Base-by-base conservation (phyloP, 345 rosid species). In the Pugionium cornutum region DNA sequence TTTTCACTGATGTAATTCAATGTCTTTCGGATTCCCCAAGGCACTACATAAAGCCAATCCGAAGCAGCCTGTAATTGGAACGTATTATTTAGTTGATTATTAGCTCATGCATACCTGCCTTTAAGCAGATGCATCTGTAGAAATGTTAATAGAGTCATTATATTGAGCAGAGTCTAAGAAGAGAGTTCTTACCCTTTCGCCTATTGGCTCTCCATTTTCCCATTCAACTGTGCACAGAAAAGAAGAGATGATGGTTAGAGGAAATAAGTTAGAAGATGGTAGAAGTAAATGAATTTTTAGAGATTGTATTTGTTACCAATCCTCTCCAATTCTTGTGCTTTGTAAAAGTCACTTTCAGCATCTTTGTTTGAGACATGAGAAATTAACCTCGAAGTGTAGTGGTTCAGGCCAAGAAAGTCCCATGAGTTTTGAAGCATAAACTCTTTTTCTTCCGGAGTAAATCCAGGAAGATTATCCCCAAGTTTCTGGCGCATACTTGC, bases 331-430 rank as follows among this genome's bases (percentile, higher is more conserved):
- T 79, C 63, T 77, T 92, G 98, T 62, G 76, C 79, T 67, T 82
- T 69, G 76, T 83, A 83, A 78, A 34, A 86, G 62, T 62, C 56
- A 59, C 78, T 49, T 63, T 83, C 86, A 47, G 78, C 90, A 11
- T 67, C 66, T 59, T 40, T 37, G 29, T 77, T 80, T 3, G 79
- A 46, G 32, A 52, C 75, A 75, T 92, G 82, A 78, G 86, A 77
- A 49, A 89, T 79, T 42, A 89, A 77, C 79, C 96, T 87, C 27
- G 98, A 61, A 35, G 98, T 87, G 60, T 92, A 92, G 54, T 92
- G 94, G 79, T 92, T 89, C 42, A 92, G 72, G 59, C 98, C 97
- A 68, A 92, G 62, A 76, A 89, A 92, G 78, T 89, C 97, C 70
- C 84, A 58, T 3, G 89, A 69, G 74, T 79, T 83, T 40, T 76